Evolutionary conservation across 192 early-diverging fungal genomes (phyloP).

Genomic region (Mortierella alpina): DNA sequence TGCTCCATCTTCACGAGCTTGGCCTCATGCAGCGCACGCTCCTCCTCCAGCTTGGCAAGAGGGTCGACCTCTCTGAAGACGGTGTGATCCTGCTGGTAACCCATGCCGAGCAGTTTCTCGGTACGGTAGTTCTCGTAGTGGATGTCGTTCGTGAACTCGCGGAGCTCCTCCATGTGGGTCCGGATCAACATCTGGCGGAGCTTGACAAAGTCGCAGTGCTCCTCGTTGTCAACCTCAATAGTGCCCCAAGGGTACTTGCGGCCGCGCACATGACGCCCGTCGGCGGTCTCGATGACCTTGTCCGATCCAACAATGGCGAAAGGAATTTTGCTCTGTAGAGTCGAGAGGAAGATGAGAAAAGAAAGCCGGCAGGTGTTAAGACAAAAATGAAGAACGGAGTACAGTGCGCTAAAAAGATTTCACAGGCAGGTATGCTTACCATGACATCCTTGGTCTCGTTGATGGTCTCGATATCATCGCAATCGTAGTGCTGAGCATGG

Average conservation of each 20-base stretch:
- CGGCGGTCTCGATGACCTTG: conserved; percentile 81
- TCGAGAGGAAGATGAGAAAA: conserved; percentile 13
- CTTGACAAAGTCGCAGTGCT: conserved; percentile 96
- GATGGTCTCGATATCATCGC: conserved; percentile 84
- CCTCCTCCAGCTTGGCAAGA: conserved; percentile 86
- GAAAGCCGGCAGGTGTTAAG: conserved; percentile 1
- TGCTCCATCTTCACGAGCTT: conserved; percentile 98
- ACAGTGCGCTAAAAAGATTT: not conserved
- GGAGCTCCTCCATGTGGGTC: conserved; percentile 98
- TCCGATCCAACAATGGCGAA: conserved; percentile 96
- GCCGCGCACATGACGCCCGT: conserved; percentile 89
- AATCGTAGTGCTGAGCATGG: conserved; percentile 84
- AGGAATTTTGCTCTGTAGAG: conserved; percentile 85
- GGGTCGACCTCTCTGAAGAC: conserved; percentile 87
- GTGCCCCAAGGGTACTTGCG: conserved; percentile 94
- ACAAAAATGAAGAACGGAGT: not conserved
- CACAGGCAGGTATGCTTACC: conserved; percentile 36
- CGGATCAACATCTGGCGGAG: conserved; percentile 91
- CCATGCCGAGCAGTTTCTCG: conserved; percentile 89
- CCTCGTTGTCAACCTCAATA: conserved; percentile 97
- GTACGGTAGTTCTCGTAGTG: conserved; percentile 98
- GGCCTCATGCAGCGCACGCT: conserved; percentile 89
- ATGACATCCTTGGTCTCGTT: conserved; percentile 86
- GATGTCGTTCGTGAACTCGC: conserved; percentile 90
- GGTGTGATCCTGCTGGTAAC: conserved; percentile 82